Percentiles rank a stretch among this genome's conserved stretches.
phyloP scores from a whole-genome alignment of 2,329 filamentous ascomycete genomes.

The Westerdykella ornata region DNA sequence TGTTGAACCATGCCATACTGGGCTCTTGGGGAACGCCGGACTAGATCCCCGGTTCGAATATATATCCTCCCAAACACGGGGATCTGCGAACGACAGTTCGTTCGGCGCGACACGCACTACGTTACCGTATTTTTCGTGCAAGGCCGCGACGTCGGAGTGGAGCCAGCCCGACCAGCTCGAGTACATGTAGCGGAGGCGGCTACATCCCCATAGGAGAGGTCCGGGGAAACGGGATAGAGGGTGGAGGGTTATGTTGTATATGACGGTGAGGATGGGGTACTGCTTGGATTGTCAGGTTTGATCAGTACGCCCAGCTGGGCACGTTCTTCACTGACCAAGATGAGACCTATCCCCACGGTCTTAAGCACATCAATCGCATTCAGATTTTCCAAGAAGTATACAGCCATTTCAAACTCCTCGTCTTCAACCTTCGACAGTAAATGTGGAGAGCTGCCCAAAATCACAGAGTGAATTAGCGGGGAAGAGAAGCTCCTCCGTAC shows the following conservation, averaged over 20 bases:
- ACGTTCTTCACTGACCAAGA: too few species aligned
- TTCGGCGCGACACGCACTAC: slow-evolving; percentile 39
- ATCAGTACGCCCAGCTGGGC: too few species aligned
- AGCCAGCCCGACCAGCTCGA: slow-evolving; percentile 21
- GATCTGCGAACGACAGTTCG: slow-evolving; percentile 41
- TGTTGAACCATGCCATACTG: slow-evolving; percentile 24
- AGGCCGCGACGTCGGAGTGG: slow-evolving; percentile 16
- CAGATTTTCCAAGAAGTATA: too few species aligned
- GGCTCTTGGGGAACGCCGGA: slow-evolving; percentile 34
- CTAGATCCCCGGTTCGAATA: slow-evolving; percentile 37
- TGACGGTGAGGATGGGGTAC: slow-evolving; percentile 1
- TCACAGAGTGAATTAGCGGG: too few species aligned
- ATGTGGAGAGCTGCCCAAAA: too few species aligned
- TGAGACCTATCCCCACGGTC: too few species aligned
- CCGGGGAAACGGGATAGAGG: slow-evolving; percentile 42
- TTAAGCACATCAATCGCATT: too few species aligned
- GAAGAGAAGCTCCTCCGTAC: too few species aligned
- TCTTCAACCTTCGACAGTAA: too few species aligned
- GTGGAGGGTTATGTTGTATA: slow-evolving; percentile 41
- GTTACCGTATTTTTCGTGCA: slow-evolving; percentile 40
- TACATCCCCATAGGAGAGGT: slow-evolving; percentile 30
- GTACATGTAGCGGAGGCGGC: slow-evolving; percentile 27
- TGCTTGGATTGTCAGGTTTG: too few species aligned
- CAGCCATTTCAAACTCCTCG: too few species aligned
- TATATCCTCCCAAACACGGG: slow-evolving; percentile 41